Evolutionary conservation across 345 rosid genomes (phyloP), one percentile per base, ranked within the genome.

Genomic region (Sisymbrium irio): DNA sequence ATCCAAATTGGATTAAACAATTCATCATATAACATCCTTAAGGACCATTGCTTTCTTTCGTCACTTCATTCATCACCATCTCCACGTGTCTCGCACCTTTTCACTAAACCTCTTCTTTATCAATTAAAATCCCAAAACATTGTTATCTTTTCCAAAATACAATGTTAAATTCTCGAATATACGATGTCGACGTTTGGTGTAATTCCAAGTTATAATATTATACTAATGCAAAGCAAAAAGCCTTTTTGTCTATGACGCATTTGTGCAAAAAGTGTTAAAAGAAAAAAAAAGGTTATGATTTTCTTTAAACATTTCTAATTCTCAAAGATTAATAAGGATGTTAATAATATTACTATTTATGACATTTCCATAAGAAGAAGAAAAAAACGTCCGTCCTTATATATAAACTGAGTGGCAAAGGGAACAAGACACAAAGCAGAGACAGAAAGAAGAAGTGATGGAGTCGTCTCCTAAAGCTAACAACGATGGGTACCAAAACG

Each of bases 401-500:
- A 37, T 62, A 62, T 17, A 61, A 7, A 71, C 9, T 0, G 11
- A 47, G 41, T 47, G n/a, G 10, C 61, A 37, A 14, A 61, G 4
- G 7, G 18, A 17, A 11, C 2, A 15, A 1, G 9, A 1, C 47
- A 13, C 9, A 27, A 18, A 18, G 0, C 28, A 14, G 14, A 25
- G 40, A 65, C 7, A 58, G 2, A 47, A 46, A 59, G 9, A 10
- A 47, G 5, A 12, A 75, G 3, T 3, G 25, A 75, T 75, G 79
- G 79, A 62, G 30, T 11, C 14, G 61, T 61, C 69, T 51, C 74
- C 79, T 3, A 68, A 68, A 61, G 18, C 57, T 1, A 62, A 61
- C 73, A 49, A 1, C 8, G 64, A 68, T 44, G 75, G 62, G 15
- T 54, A 62, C 77, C 98, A 91, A 60, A 81, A 87, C 77, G 81